Conservation (phyloP, 2,329 filamentous ascomycete genomes). For the Pyrenochaeta sp. region DNA sequence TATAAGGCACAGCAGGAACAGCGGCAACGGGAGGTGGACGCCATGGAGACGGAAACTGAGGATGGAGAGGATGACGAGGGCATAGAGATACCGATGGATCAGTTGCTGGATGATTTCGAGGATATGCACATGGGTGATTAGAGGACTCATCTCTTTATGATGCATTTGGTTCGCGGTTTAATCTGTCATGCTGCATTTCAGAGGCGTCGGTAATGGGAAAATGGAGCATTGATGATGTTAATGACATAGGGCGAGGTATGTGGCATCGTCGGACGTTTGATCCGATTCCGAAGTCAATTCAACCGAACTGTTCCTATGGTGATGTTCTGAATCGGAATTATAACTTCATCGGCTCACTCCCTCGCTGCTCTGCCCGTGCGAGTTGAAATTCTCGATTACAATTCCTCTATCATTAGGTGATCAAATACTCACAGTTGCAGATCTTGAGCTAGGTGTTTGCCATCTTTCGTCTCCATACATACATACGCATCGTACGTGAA, state of each 20-base stretch:
- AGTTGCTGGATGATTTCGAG: constrained; percentile 88
- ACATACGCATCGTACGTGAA: constrained; percentile 35
- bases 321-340: not conserved
- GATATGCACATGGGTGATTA: constrained; percentile 76
- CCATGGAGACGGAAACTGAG: constrained; percentile 72
- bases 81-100: constrained; percentile 59
- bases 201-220: constrained; percentile 19
- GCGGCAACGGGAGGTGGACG: constrained; percentile 65
- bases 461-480: constrained; percentile 36
- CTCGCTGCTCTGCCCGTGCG: too few relatives aligned
- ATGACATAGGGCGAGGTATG: not conserved
- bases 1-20: constrained; percentile 75
- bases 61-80: constrained; percentile 65
- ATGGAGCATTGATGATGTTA: not conserved
- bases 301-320: not conserved
- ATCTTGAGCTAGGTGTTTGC: constrained; percentile 37
- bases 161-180: not conserved
- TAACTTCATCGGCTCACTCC: not conserved
- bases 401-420: too few relatives aligned
- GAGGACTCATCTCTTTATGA: not conserved
- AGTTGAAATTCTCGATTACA: too few relatives aligned
- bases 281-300: not conserved
- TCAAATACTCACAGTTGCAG: constrained; percentile 20
- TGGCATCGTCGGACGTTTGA: not conserved
- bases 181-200: constrained; percentile 19